Conservation (phyloP, 805 yeast species). For the Wickerhamiella shivajii region DNA sequence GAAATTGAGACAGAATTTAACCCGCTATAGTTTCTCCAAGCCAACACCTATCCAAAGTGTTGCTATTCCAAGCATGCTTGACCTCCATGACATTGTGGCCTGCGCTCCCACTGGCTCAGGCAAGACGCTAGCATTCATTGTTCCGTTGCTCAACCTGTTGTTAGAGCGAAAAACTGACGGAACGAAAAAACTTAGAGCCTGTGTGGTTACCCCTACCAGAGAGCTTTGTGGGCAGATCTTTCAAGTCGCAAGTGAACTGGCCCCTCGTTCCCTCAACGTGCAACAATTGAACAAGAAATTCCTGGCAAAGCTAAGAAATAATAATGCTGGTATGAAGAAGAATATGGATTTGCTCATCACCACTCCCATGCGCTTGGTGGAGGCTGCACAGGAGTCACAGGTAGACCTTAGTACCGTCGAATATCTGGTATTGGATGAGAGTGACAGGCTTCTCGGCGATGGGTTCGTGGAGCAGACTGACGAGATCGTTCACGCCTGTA, state of each 20-base stretch:
- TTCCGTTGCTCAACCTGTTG: slow-evolving; percentile 60
- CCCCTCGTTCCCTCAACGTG: slow-evolving; percentile 39
- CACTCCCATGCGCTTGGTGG: slow-evolving; percentile 82
- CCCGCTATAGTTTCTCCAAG: slow-evolving; percentile 54
- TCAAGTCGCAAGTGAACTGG: slow-evolving; percentile 46
- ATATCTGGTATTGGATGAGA: slow-evolving; percentile 81
- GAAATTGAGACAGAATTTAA: slow-evolving; percentile 44
- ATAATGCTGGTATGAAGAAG: slow-evolving; percentile 38
- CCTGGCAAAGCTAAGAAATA: slow-evolving; percentile 41
- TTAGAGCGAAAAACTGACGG: slow-evolving; percentile 16
- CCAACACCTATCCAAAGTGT: slow-evolving; percentile 94
- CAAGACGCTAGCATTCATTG: slow-evolving; percentile 78
- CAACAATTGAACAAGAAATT: slow-evolving; percentile 63
- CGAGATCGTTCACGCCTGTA: slow-evolving; percentile 50
- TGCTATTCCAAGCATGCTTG: slow-evolving; percentile 60
- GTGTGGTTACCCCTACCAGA: slow-evolving; percentile 85
- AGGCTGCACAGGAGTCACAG: slow-evolving; percentile 47
- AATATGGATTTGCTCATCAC: slow-evolving; percentile 70
- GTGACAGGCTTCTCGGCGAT: slow-evolving; percentile 83
- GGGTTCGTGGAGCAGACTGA: slow-evolving; percentile 85
- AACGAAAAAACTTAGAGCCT: slow-evolving; percentile 31
- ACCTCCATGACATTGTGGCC: slow-evolving; percentile 65
- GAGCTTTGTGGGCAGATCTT: slow-evolving; percentile 83
- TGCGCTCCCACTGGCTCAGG: slow-evolving; percentile 99
- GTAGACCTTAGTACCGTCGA: slow-evolving; percentile 53